phyloP scores from a whole-genome alignment of 1,139 yeast species.

The Lodderomyces metapsilosis region DNA sequence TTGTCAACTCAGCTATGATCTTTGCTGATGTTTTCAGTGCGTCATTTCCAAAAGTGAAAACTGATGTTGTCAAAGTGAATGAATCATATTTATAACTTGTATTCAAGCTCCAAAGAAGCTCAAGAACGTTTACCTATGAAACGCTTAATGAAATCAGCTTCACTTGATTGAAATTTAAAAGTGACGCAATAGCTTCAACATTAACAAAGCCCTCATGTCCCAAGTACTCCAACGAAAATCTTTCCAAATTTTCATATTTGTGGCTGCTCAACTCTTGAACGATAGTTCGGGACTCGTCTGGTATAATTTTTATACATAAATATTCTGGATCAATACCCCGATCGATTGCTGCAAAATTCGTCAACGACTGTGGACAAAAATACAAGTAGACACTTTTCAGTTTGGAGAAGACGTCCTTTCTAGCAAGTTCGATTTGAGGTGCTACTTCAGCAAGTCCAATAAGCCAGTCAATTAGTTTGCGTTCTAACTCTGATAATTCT shows the following conservation, averaged over 20 bases:
- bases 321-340: neutral
- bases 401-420: neutral
- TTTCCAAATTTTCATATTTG: neutral
- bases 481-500: neutral
- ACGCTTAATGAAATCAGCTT: too few relatives aligned
- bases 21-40: too few relatives aligned
- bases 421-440: neutral
- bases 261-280: neutral
- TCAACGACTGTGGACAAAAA: neutral
- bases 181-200: neutral
- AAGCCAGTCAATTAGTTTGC: neutral
- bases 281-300: neutral
- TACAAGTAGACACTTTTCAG: neutral
- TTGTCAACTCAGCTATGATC: too few relatives aligned
- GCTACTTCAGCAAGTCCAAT: neutral
- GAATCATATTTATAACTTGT: too few relatives aligned
- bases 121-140: too few relatives aligned
- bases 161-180: too few relatives aligned
- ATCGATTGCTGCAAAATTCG: neutral
- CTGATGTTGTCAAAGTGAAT: too few relatives aligned
- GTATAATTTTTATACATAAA: neutral
- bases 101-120: too few relatives aligned
- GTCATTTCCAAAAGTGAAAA: too few relatives aligned
- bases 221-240: neutral
- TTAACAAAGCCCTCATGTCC: neutral